These are phyloP conservation scores for Solanum rostratum DNA, from an alignment of 257 asterid species.

Conservation along the genomic window DNA sequence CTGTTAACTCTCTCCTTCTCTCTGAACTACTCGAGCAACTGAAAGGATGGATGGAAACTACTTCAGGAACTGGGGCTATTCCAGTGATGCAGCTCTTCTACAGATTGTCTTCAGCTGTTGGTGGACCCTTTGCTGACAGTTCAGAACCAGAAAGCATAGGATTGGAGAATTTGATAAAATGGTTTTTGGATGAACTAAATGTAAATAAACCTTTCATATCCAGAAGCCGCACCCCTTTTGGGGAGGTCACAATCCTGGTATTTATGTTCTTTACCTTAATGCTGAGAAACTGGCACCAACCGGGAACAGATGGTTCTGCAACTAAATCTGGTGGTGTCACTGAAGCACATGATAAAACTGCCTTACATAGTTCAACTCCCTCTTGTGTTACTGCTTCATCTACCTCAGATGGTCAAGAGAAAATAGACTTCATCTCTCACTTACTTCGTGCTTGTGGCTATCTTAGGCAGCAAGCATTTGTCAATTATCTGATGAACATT, in stretches of 20 bases:
- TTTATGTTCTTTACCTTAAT: conserved; percentile 94
- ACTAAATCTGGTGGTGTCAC: conserved; percentile 48
- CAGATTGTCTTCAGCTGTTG: conserved; percentile 86
- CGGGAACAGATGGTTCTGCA: conserved; percentile 61
- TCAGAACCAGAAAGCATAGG: conserved; percentile 59
- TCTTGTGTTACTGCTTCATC: conserved; percentile 40
- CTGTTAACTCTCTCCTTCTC: conserved; percentile 84
- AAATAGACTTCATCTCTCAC: conserved; percentile 49
- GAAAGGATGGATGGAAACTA: conserved; percentile 89
- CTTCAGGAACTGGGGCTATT: conserved; percentile 81
- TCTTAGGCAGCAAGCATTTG: conserved; percentile 78
- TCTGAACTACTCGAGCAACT: conserved; percentile 94
- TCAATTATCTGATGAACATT: conserved; percentile 90
- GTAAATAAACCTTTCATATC: conserved; percentile 50
- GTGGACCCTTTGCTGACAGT: conserved; percentile 82
- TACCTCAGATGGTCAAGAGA: conserved; percentile 51
- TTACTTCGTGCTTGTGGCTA: conserved; percentile 64
- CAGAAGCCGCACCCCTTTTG: conserved; percentile 67
- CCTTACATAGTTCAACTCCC: conserved; percentile 33
- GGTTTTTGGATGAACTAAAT: conserved; percentile 88
- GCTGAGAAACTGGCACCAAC: conserved; percentile 99
- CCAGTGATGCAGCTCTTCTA: conserved; percentile 95
- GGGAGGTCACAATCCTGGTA: conserved; percentile 76
- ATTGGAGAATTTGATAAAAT: conserved; percentile 77
- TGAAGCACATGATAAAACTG: conserved; percentile 57